Base-by-base conservation (phyloP, 2,329 filamentous ascomycete species). In the Chrysoporthe puriensis region DNA sequence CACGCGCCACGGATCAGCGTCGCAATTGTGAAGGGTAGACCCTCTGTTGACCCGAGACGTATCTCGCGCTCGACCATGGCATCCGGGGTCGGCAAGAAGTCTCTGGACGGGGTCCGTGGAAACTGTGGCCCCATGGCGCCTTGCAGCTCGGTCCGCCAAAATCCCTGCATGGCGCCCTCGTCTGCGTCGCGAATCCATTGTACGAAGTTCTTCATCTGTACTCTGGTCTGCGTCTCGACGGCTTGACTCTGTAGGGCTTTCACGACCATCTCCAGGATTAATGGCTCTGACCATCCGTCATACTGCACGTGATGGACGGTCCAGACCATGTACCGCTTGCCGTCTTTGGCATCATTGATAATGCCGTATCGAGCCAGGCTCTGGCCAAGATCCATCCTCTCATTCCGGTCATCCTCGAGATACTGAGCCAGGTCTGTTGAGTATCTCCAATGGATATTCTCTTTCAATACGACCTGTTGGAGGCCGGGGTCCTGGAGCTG, bases 41-140 rank as follows among this genome's bases (percentile, higher is more conserved):
- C 66, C 1, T 63, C 58, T 18, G 46, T 64, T 6, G 71, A 69
- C 1, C 74, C 67, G 3, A 80, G 66, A 0, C 70, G 43, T 2
- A 80, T 57, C 0, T 60, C 40, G 34, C 58, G 67, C 46, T 70
- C 67, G n/a, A 62, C 60, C 43, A 82, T 69, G 4, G 76, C 77
- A 71, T 84, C 77, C 2, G 83, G 79, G 7, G 74, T 77, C 3
- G 79, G 80, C 43, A 83, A 74, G 52, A 79, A 82, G 71, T 84
- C 83, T 69, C 81, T 75, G 2, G 79, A 81, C 0, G 84, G 84
- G 1, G 85, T 73, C 54, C 76, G 75, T 14, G 84, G 85, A 68
- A 86, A 86, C 58, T 85, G 83, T 60, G 81, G 78, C 2, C 80
- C 81, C 43, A 77, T 77, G 3, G 81, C 80, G 14, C 79, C 81